These are phyloP conservation scores for Aspergillus glaucus DNA, from an alignment of 2,329 filamentous ascomycete species.

Conservation along the genomic window DNA sequence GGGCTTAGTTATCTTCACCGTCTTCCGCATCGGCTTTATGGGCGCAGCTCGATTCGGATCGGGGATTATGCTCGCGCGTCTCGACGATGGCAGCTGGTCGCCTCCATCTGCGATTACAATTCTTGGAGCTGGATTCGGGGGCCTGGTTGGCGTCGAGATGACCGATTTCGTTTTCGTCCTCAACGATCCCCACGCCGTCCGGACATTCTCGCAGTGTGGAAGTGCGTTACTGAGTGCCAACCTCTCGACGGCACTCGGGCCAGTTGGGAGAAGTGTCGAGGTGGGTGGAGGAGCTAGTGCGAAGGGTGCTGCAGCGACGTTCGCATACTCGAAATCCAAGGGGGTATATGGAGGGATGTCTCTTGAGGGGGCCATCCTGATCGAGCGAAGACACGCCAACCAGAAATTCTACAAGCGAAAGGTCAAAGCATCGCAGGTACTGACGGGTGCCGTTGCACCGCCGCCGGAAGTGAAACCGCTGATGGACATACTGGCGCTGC, in stretches of 20 bases:
- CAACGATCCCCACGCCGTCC: conserved; percentile 79
- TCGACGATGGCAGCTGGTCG: conserved; percentile 42
- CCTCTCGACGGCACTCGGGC: conserved; percentile 86
- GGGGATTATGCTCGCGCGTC: conserved; percentile 40
- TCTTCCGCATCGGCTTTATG: conserved; percentile 41
- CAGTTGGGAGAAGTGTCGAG: conserved; percentile 87
- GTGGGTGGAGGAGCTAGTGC: conserved; percentile 83
- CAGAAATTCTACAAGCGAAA: conserved; percentile 84
- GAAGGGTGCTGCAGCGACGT: conserved; percentile 78
- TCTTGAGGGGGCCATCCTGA: conserved; percentile 80
- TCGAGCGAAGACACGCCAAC: conserved; percentile 89
- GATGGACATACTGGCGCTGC: conserved; percentile 74
- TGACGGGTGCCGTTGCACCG: conserved; percentile 69
- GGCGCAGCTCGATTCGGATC: conserved; percentile 43
- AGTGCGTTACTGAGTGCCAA: conserved; percentile 88
- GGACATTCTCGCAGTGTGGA: conserved; percentile 83
- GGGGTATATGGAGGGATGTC: conserved; percentile 91
- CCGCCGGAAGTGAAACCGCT: conserved; percentile 76
- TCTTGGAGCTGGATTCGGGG: conserved; percentile 39
- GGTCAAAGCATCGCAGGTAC: conserved; percentile 69
- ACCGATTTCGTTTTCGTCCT: conserved; percentile 86
- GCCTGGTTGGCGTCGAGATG: conserved; percentile 42
- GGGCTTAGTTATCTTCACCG: conserved; percentile 43
- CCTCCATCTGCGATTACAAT: conserved; percentile 41
- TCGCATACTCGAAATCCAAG: conserved; percentile 95